Evolutionary conservation across 371 early-diverging fungal species (phyloP), one percentile per base, ranked within the genome.

Genomic region (Quaeritorhiza haematococci): DNA sequence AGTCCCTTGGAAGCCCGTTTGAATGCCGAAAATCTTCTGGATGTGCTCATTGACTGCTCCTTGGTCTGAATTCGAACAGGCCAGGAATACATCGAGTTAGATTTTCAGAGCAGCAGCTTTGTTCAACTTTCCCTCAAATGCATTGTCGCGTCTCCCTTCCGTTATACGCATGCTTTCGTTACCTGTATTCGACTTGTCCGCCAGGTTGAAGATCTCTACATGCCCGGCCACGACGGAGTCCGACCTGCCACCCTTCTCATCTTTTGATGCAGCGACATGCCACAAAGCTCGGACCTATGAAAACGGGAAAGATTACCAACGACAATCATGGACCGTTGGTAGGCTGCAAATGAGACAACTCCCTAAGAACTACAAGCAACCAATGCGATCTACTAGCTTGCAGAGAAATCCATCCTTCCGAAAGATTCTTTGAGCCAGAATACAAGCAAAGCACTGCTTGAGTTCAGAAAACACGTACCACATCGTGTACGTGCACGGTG

Each of bases 401-500:
- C n/a, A n/a, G n/a, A n/a, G n/a, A n/a, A n/a, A n/a, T n/a, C n/a
- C n/a, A n/a, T n/a, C n/a, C n/a, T n/a, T n/a, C n/a, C n/a, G n/a
- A n/a, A n/a, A n/a, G n/a, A n/a, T n/a, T n/a, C n/a, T n/a, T n/a
- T n/a, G n/a, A n/a, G 33, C 24, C 8, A 33, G 10, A 19, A 43
- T 7, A 8, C 46, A 53, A 17, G 46, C n/a, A 56, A 52, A 53
- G 8, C 23, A 10, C 28, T 5, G 21, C 5, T 32, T 35, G 33
- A 7, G 24, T 3, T 1, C 32, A 59, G 5, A 21, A 19, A 0
- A 45, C 26, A 59, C 70, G n/a, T 34, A 69, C 70, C 3, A 93
- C 91, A 67, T 96, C 96, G 1, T 66, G 33, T 1, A 92, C 94
- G 73, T 96, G 96, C 5, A 96, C 93, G 0, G 95, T 94, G 68